These are phyloP conservation scores for Tagetes patula DNA, from an alignment of 129 eudicot genomes.

Conservation along the genomic window DNA sequence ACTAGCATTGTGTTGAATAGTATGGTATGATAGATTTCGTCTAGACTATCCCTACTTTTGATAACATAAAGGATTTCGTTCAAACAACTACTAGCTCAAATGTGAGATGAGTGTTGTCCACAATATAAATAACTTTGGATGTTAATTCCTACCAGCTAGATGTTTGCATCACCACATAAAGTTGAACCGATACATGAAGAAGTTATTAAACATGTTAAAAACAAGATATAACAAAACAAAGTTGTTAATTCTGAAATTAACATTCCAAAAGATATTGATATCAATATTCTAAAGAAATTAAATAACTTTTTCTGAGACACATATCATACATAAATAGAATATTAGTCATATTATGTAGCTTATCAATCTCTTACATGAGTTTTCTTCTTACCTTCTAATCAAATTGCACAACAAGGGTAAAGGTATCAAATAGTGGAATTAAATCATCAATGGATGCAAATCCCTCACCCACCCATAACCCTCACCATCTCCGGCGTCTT, in stretches of 20 bases:
- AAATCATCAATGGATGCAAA: conserved; percentile 12
- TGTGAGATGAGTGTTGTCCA: too few species aligned
- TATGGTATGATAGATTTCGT: too few species aligned
- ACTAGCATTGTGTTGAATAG: neutral
- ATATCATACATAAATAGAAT: conserved; percentile 15
- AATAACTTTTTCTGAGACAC: neutral
- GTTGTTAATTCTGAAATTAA: too few species aligned
- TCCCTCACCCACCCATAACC: conserved; percentile 6
- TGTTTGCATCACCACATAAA: too few species aligned
- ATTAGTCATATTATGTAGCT: neutral
- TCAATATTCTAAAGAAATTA: neutral
- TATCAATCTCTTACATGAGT: neutral
- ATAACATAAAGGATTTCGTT: too few species aligned
- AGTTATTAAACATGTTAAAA: too few species aligned
- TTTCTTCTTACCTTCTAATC: conserved; percentile 21
- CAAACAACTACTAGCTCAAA: too few species aligned
- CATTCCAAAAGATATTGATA: neutral
- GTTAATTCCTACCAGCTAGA: too few species aligned
- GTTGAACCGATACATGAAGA: too few species aligned
- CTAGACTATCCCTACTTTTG: too few species aligned
- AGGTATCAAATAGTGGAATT: conserved; percentile 8
- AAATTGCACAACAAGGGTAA: conserved; percentile 41
- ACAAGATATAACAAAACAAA: too few species aligned
- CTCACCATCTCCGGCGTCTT: conserved; percentile 56
- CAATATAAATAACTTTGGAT: too few species aligned